Base-by-base conservation (phyloP, 148 eudicot species). In the Rhododendron molle region DNA sequence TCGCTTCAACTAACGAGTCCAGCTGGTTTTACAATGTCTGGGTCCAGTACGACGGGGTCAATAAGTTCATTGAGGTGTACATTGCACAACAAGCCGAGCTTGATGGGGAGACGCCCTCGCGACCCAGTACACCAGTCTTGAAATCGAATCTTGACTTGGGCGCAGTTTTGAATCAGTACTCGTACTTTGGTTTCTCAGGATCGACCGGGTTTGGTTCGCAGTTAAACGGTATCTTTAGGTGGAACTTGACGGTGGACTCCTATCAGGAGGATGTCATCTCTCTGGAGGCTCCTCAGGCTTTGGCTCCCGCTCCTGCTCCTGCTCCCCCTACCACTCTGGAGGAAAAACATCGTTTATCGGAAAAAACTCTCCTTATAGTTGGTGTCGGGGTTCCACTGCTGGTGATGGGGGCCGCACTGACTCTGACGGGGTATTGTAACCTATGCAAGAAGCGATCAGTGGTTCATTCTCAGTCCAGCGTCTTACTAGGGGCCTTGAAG, bases 151-250 rank as follows among this genome's bases (percentile, higher is more conserved):
- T 96, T 9, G 92, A 96, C 82, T 89, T 96, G 23, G 88, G 86
- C 43, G 8, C 36, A 0, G 85, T 88, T 9, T 93, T 96, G 0
- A 76, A 83, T 26, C 88, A 88, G 85, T 12, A 83, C 16, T 93
- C 97, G 0, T 96, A 95, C 77, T 94, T 96, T 83, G 99, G 99
- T 11, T 96, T 96, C 76, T 89, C 99, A 2, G 99, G 93, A 0
- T 90, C 98, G 0, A 96, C 98, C 0, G 96, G 99, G 20, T 81
- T 15, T 5, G 26, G 52, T 1, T 73, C 34, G 1, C 90, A 96
- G 90, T 88, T 95, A n/a, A 95, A 94, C 83, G 93, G 99, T 62
- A 91, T 96, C 0, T 83, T 91, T 28, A 86, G 92, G 85, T 96
- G 99, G 99, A 96, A 96, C 58, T 78, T 96, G 47, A 94, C 99